Evolutionary conservation across 352 stramenopile species (phyloP).

Genomic region (Pythium utonaiense): DNA sequence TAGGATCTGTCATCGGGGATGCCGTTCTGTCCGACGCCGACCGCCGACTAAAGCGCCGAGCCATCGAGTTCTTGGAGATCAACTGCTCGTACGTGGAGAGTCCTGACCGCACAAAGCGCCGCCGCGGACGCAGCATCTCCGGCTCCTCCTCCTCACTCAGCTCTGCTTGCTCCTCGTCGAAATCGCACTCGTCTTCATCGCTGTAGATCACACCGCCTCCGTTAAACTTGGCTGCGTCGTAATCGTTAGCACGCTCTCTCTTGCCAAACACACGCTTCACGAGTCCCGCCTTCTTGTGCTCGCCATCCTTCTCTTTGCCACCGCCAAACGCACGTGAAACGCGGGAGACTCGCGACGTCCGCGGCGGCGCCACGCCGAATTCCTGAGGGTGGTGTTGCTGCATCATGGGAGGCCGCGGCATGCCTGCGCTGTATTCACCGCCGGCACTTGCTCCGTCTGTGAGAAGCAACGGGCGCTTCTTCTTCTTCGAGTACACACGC

Average conservation of each 20-base stretch:
- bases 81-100: slow-evolving; percentile 28
- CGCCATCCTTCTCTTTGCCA: not conserved
- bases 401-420: slow-evolving; percentile 13
- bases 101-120: slow-evolving; percentile 27
- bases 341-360: slow-evolving; percentile 2
- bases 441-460: not conserved
- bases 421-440: slow-evolving; percentile 4
- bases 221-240: not conserved
- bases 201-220: slow-evolving; percentile 19
- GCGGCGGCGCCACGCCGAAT: not conserved
- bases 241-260: slow-evolving; percentile 9
- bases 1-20: not conserved
- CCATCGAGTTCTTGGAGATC: slow-evolving; percentile 29
- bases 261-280: slow-evolving; percentile 21
- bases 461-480: slow-evolving; percentile 19
- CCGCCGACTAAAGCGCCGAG: slow-evolving; percentile 23
- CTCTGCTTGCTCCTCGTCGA: slow-evolving; percentile 18
- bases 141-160: slow-evolving; percentile 12
- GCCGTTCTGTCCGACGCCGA: slow-evolving; percentile 4
- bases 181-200: slow-evolving; percentile 15
- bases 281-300: slow-evolving; percentile 7
- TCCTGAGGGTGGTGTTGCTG: not conserved
- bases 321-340: slow-evolving; percentile 12
- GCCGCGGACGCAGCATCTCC: slow-evolving; percentile 12
- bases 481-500: slow-evolving; percentile 16